These are phyloP conservation scores for Taxillus chinensis DNA, from an alignment of 164 flowering plant species.

Conservation along the genomic window DNA sequence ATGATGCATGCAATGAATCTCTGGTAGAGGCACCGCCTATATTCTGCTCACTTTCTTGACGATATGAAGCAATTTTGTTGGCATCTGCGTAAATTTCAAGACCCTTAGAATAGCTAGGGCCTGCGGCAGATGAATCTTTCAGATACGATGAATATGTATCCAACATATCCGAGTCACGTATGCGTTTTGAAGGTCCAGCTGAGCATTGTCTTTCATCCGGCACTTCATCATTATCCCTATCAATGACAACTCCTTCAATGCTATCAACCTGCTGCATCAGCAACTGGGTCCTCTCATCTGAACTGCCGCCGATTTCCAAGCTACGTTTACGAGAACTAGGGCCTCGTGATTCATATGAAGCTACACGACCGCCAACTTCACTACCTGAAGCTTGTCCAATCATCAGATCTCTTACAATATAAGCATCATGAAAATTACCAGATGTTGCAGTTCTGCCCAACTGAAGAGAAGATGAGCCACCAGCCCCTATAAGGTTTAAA, in stretches of 20 bases:
- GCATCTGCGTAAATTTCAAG: conserved; percentile 47
- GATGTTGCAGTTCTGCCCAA: conserved; percentile 24
- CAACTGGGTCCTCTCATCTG: conserved; percentile 59
- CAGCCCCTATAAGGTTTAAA: conserved; percentile 68
- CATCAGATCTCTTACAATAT: conserved; percentile 60
- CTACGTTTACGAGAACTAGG: conserved; percentile 80
- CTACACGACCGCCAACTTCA: conserved; percentile 97
- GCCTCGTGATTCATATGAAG: conserved; percentile 93
- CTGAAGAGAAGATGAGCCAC: conserved; percentile 39
- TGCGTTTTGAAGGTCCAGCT: conserved; percentile 89
- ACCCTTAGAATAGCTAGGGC: conserved; percentile 71
- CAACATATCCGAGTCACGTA: conserved; percentile 47
- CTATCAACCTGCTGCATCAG: conserved; percentile 80
- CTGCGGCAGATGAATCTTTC: conserved; percentile 71
- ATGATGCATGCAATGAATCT: conserved; percentile 84
- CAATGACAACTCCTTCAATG: conserved; percentile 86
- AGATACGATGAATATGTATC: conserved; percentile 42
- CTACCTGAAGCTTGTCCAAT: conserved; percentile 89
- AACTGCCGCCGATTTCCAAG: conserved; percentile 83
- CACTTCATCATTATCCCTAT: conserved; percentile 93
- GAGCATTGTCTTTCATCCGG: conserved; percentile 61
- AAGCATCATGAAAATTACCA: conserved; percentile 27
- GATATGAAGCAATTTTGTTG: conserved; percentile 32
- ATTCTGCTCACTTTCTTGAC: conserved; percentile 41
- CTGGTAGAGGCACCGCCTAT: conserved; percentile 40